Percentiles rank a stretch among this genome's conserved stretches.
Conservation (phyloP, 495 filamentous ascomycete species). For the Letharia lupina region DNA sequence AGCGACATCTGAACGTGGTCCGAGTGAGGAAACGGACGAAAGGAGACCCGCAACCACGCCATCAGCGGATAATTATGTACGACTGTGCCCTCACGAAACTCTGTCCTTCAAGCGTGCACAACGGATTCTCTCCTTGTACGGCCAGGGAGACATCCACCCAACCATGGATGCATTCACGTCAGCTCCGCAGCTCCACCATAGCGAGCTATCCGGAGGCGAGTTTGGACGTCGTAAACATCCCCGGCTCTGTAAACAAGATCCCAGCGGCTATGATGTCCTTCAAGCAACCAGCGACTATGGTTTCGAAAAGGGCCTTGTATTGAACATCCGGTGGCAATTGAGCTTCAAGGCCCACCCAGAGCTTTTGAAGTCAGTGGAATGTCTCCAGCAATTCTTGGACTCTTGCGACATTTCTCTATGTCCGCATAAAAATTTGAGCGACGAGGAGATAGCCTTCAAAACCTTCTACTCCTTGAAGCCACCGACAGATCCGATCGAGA, state of each 20-base stretch:
- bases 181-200: not conserved
- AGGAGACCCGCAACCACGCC: not conserved
- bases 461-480: not conserved
- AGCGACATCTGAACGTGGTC: not conserved
- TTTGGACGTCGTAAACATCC: slow-evolving; percentile 6
- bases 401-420: not conserved
- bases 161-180: slow-evolving; percentile 1
- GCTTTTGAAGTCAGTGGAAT: not conserved
- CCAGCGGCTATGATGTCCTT: slow-evolving; percentile 6
- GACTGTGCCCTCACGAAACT: slow-evolving; percentile 3
- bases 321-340: slow-evolving; percentile 5
- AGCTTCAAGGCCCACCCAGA: not conserved
- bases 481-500: slow-evolving; percentile 2
- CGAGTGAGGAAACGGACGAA: not conserved
- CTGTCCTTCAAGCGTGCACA: slow-evolving; percentile 4
- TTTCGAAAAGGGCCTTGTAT: not conserved
- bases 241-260: not conserved
- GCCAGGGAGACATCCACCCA: slow-evolving; percentile 1
- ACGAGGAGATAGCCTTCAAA: slow-evolving; percentile 3
- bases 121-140: not conserved
- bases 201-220: not conserved
- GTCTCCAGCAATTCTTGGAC: slow-evolving; percentile 3
- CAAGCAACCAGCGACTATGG: slow-evolving; percentile 4
- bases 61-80: not conserved
- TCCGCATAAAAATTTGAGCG: slow-evolving; percentile 1